Conservation (phyloP, 768 basidiomycete genomes). For the Boletus eberwhitei region DNA sequence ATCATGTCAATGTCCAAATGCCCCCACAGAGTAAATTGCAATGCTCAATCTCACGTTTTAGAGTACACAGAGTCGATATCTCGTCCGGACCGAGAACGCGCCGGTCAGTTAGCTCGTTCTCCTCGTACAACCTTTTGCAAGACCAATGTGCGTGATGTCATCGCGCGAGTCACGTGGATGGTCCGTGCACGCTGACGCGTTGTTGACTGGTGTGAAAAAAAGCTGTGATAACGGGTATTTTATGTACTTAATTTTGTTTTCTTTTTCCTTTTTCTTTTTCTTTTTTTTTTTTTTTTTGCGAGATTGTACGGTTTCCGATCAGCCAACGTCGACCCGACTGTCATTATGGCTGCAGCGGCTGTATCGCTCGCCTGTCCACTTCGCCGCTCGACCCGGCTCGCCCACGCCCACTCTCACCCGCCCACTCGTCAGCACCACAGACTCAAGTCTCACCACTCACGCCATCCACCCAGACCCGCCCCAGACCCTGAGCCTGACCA, state of each 20-base stretch:
- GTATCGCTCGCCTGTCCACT: conserved; percentile 29
- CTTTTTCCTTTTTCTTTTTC: background rate
- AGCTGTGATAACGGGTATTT: background rate
- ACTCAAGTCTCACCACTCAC: background rate
- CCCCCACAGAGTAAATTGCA: too few species aligned
- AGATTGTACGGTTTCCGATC: conserved; percentile 10
- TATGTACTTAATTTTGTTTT: background rate
- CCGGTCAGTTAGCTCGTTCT: too few species aligned
- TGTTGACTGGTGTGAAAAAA: conserved; percentile 13
- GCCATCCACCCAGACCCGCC: background rate
- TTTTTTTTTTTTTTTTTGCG: background rate
- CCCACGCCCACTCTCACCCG: conserved; percentile 16
- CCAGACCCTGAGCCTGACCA: conserved; percentile 19
- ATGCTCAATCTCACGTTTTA: too few species aligned
- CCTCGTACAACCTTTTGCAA: too few species aligned
- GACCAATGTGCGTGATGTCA: too few species aligned
- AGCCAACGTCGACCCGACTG: conserved; percentile 16
- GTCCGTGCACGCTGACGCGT: conserved; percentile 26
- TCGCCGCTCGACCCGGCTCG: conserved; percentile 28
- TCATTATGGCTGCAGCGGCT: conserved; percentile 30
- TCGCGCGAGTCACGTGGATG: conserved; percentile 21
- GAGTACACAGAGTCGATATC: too few species aligned
- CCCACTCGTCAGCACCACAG: background rate
- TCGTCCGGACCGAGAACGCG: too few species aligned
- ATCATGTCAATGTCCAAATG: too few species aligned